Conservation (phyloP, 208 protist genomes). For the Leishmania gerbilli region DNA sequence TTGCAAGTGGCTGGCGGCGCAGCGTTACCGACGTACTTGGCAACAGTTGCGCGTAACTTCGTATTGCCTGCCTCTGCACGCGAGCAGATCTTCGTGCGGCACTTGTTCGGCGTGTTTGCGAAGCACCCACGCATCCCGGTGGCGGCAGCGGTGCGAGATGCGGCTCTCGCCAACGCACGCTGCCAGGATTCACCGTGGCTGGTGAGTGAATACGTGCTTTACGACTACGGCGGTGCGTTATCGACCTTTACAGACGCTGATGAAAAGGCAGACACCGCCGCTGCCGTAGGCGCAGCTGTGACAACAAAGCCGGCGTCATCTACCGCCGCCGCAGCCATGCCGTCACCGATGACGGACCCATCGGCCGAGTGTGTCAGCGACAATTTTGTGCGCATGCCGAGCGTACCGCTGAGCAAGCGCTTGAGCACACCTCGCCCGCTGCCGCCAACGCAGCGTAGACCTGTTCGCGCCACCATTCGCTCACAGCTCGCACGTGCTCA, state of each 20-base stretch:
- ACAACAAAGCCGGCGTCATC: background rate
- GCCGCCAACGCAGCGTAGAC: slow-evolving; percentile 5
- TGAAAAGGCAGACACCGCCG: background rate
- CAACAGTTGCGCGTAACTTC: slow-evolving; percentile 40
- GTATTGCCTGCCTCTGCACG: slow-evolving; percentile 16
- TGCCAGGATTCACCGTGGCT: slow-evolving; percentile 57
- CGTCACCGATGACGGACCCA: background rate
- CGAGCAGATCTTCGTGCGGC: slow-evolving; percentile 20
- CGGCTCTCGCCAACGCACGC: slow-evolving; percentile 24
- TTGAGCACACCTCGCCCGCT: slow-evolving; percentile 18
- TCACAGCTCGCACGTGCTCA: background rate
- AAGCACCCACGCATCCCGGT: slow-evolving; percentile 29
- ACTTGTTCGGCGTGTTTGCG: slow-evolving; percentile 35
- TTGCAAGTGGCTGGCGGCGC: slow-evolving; percentile 12
- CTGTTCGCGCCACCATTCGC: background rate
- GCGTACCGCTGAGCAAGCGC: slow-evolving; percentile 23
- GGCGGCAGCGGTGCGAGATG: slow-evolving; percentile 38
- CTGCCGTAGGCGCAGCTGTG: background rate
- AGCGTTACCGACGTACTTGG: slow-evolving; percentile 22
- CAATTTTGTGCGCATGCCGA: slow-evolving; percentile 29
- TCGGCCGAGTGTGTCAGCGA: background rate
- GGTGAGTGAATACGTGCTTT: slow-evolving; percentile 44
- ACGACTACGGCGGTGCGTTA: slow-evolving; percentile 63
- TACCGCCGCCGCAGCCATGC: background rate
- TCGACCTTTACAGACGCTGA: slow-evolving; percentile 24